Base-by-base conservation (phyloP, 805 yeast species). In the Suhomyces vadensis region DNA sequence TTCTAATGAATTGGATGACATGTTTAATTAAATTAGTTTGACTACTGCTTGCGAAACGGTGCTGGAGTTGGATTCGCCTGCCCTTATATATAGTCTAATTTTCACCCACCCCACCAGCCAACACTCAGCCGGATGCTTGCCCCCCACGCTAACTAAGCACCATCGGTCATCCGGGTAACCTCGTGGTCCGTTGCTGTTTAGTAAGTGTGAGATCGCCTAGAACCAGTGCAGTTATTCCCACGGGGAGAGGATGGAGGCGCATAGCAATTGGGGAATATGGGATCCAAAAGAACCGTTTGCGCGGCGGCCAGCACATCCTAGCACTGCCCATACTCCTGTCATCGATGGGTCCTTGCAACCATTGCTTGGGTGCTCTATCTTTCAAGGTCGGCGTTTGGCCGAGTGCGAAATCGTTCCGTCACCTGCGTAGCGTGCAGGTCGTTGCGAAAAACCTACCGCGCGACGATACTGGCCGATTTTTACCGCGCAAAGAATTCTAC, bases 1-100 rank as follows among this genome's bases (percentile, higher is more conserved):
- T 68, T 85, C 98, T 64, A 94, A 78, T 44, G 97, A 86, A 75
- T 82, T 80, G 44, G 59, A 57, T 44, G 35, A 26, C 35, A 26
- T 38, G 24, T 17, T 33, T 14, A 14, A 29, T 29, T 27, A 13
- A n/a, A 14, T 27, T 27, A 27, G 31, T 27, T 29, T 29, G 33
- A 29, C 19, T 17, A 14, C 9, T 16, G 14, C 14, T 14, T 16
- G 2, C 14, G 20, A 4, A 29, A 10, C 16, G n/a, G n/a, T 14
- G 19, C 33, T 9, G 20, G 16, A 14, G 8, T 10, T 11, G 24
- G 37, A 33, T 33, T 24, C 9, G 26, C 37, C 10, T 33, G 37
- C 11, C 10, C 37, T 33, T 17, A 33, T 33, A 19, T 33, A 33
- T 33, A 19, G 14, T 10, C 11, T n/a, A 33, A 19, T 14, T 19